These are phyloP conservation scores for Syzygium aqueum DNA, from an alignment of 345 rosid genomes.

Conservation along the genomic window DNA sequence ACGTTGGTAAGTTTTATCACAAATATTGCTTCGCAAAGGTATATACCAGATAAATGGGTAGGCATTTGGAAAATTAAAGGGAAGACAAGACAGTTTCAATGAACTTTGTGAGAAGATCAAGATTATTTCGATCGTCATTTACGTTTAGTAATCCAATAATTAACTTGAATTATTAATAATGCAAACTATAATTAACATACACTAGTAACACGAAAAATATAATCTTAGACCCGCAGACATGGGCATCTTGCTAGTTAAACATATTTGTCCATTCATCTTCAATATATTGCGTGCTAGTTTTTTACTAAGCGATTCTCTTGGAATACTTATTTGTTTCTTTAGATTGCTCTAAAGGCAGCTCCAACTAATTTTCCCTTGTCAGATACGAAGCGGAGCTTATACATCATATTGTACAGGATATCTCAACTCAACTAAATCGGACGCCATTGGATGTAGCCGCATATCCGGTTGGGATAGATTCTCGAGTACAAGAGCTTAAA, in stretches of 20 bases:
- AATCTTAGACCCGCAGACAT: not conserved
- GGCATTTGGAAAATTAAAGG: not conserved
- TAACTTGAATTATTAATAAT: not conserved
- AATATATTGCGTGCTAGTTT: not conserved
- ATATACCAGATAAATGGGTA: not conserved
- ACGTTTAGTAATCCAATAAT: not conserved
- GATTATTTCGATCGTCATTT: not conserved
- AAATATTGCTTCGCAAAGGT: not conserved
- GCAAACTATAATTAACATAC: not conserved
- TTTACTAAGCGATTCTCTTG: not conserved
- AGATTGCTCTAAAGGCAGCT: not conserved
- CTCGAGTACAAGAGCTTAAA: slow-evolving; percentile 1
- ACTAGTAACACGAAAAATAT: not conserved
- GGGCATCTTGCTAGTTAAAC: not conserved
- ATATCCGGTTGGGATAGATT: slow-evolving; percentile 22
- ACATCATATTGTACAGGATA: not conserved
- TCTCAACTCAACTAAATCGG: not conserved
- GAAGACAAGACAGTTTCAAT: not conserved
- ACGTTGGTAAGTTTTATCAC: not conserved
- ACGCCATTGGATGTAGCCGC: not conserved
- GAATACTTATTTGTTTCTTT: not conserved
- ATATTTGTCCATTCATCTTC: not conserved
- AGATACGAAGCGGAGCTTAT: not conserved
- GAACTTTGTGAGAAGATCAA: not conserved
- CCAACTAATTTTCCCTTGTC: not conserved